Evolutionary conservation across 2,329 filamentous ascomycete genomes (phyloP), one percentile per base, ranked within the genome.

Genomic region (Scedosporium minutisporum): DNA sequence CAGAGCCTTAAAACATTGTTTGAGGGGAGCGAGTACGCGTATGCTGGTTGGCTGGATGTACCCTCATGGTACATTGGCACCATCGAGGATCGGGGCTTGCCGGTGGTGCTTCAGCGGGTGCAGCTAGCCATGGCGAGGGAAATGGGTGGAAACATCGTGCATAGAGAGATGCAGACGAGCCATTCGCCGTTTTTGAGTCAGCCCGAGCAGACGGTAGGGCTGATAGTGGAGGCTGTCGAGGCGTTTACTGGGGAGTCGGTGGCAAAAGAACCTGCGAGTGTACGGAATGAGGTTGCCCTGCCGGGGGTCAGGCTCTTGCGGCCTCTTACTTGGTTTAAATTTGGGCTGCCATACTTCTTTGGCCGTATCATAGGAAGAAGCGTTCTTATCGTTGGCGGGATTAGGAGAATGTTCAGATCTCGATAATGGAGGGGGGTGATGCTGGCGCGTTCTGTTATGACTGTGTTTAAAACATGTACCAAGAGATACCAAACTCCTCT

Each of bases 141-240:
- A 6, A 68, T 73, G 66, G 76, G 77, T 0, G 74, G 65, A 0
- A 65, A 66, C 46, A 67, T 81, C 1, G 72, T 70, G 64, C 67
- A 74, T 27, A 65, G 75, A 4, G 77, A 81, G 69, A 63, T 82
- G 53, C 64, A 67, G 46, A 77, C 71, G n/a, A 76, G 79, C 21
- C 80, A 82, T 69, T 80, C 77, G 10, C 78, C 79, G 0, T 78
- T 82, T 68, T 63, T 83, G 66, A 82, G 80, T 67, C 70, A 68
- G 65, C 77, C 78, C 0, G 68, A 72, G 2, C 74, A 76, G 63
- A 76, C 76, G 1, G 75, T 69, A 1, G 65, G 65, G 2, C 68
- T 80, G 57, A 66, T 82, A 3, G 25, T 67, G 0, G 65, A 73
- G 25, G 59, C 58, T 61, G 18, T 61, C n/a, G 59, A 61, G 23